Base-by-base conservation (phyloP, 768 basidiomycete species). In the Termitomyces sp. region DNA sequence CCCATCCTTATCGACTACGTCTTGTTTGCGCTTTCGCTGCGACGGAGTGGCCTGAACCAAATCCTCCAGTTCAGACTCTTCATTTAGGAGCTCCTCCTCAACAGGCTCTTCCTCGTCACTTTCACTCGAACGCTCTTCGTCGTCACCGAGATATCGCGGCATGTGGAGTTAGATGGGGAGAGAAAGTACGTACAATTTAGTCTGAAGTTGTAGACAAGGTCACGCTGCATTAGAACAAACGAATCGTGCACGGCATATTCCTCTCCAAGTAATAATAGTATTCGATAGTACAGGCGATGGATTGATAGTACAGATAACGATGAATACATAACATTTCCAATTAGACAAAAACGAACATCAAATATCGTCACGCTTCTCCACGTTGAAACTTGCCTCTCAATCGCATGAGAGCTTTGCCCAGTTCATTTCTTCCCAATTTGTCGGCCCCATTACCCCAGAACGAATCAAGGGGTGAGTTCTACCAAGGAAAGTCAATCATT, bases 361-460 rank as follows among this genome's bases (percentile, higher is more conserved):
- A 17, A 23, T 3, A 38, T 6, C 27, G n/a, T 58, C 49, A 64
- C 5, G 27, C 29, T 50, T 53, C 56, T 52, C 66, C 73, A 64
- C 79, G 42, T 51, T 27, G 81, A 53, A 87, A 72, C 66, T 77
- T 78, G 37, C 73, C 69, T 59, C 89, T 77, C 64, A 90, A 70
- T 61, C 85, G 79, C 63, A 82, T 80, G 17, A 90, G 75, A 11
- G 85, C 82, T 65, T 85, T 87, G 27, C 89, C 89, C 29, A 90
- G 81, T 68, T 90, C 86, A 60, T 90, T 90, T 41, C 82, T 80
- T 11, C 89, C 89, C 61, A 73, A 70, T 21, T 78, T 74, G 68
- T 90, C 82, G 21, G 77, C 74, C 1, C 89, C 89, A 58, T 82
- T 70, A 10, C 89, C 89, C 87, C 89, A 90, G 68, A 89, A 89